Base-by-base conservation (phyloP, 164 flowering plant genomes). In the Annona cherimola region DNA sequence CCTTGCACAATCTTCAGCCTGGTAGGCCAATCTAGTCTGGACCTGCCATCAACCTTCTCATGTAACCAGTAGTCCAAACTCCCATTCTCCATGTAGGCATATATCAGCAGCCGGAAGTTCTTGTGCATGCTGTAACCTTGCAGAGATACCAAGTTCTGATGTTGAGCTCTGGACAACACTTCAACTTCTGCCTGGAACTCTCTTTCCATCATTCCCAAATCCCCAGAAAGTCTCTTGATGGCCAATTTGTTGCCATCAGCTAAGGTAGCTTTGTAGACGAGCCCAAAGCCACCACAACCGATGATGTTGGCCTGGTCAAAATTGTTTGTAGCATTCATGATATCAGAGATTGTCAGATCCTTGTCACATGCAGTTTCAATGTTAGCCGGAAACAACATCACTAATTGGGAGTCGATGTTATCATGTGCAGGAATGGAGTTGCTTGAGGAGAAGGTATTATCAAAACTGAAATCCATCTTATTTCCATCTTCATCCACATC, bases 1-100 rank as follows among this genome's bases (percentile, higher is more conserved):
- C 90, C 94, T 57, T 73, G 83, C 1, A 79, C 78, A 35, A 88
- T 85, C 70, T 76, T 83, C 46, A 88, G 74, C 64, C 94, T 67
- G 19, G 79, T 80, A 54, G 85, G 60, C 74, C 74, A 71, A 42
- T 71, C 68, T 40, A 71, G 74, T 20, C 57, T 35, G 39, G 67
- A 35, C 19, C 44, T 35, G 18, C 74, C 74, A 61, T 71, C 59
- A 14, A 45, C 45, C 59, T 39, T 71, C 67, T 71, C 74, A 16
- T 71, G 74, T 19, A 71, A 46, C 74, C 74, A 71, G 68, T 71
- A 71, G 40, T 71, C 74, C 42, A 71, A 20, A 40, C 74, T 71
- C 35, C 74, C 74, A 41, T 71, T 71, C 74, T 71, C 74, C 74
- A 71, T 45, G 26, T 71, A 71, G 6, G 74, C 63, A 50, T 71